A percentile compares a stretch with the other conserved stretches of the same genome.
These are phyloP conservation scores for Biscogniauxia sp. DNA, from an alignment of 2,329 filamentous ascomycete genomes.

Conservation along the genomic window DNA sequence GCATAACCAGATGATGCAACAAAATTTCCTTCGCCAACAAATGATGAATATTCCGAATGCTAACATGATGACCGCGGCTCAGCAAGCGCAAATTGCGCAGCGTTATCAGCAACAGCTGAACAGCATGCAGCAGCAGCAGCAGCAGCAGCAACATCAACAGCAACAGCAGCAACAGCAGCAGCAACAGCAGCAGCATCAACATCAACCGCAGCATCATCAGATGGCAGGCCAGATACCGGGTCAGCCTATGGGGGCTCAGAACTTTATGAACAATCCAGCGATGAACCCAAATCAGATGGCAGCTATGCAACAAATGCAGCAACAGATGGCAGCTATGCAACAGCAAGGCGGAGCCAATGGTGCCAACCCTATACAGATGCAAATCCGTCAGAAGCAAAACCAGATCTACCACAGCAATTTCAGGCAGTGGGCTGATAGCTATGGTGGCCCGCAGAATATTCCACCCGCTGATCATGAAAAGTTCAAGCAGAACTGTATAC, in stretches of 20 bases:
- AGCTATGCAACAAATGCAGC: conserved; percentile 30
- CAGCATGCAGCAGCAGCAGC: conserved; percentile 31
- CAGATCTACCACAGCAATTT: conserved; percentile 42
- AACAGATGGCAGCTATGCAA: conserved; percentile 32
- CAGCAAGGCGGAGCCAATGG: conserved; percentile 18
- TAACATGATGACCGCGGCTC: conserved; percentile 37
- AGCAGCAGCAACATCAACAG: conserved; percentile 34
- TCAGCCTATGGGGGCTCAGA: conserved; percentile 42
- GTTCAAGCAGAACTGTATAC: conserved; percentile 43
- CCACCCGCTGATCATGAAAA: conserved; percentile 44
- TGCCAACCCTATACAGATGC: conserved; percentile 17
- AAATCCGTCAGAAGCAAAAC: conserved; percentile 37
- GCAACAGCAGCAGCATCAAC: conserved; percentile 39
- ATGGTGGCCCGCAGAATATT: conserved; percentile 43
- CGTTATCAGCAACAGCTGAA: conserved; percentile 34
- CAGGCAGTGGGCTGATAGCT: conserved; percentile 33
- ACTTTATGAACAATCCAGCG: conserved; percentile 40
- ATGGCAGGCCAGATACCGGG: conserved; percentile 38
- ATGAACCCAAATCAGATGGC: conserved; percentile 33
- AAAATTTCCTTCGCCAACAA: conserved; percentile 42
- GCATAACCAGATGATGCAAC: conserved; percentile 41
- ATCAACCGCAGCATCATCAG: conserved; percentile 29
- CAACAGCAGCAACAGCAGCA: conserved; percentile 39
- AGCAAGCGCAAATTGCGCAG: conserved; percentile 39
- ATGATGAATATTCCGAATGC: conserved; percentile 39